Conservation (phyloP, 306 rosid genomes). For the Benincasa hispida region DNA sequence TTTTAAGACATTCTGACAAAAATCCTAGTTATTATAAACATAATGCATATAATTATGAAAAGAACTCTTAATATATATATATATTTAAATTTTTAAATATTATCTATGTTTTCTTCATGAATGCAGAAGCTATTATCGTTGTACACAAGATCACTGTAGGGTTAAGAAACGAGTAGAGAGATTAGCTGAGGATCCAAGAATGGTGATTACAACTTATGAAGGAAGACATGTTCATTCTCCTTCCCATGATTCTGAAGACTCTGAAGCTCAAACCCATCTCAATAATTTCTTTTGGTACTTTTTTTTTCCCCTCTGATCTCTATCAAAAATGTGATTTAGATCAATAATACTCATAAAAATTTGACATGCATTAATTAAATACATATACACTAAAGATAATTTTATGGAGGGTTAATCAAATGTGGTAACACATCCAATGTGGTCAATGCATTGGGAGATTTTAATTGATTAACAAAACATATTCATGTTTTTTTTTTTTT, state of each 20-base stretch:
- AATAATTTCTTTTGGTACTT: conserved; percentile 67
- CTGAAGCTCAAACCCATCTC: conserved; percentile 50
- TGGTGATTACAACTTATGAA: conserved; percentile 97
- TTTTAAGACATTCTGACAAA: too few relatives aligned
- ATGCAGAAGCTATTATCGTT: conserved; percentile 86
- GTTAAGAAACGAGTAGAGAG: conserved; percentile 94
- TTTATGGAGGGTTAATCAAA: too few relatives aligned
- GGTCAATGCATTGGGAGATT: not conserved
- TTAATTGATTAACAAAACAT: too few relatives aligned
- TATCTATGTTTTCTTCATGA: not conserved
- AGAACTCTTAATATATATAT: too few relatives aligned
- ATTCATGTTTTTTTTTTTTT: not conserved
- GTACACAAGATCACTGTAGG: conserved; percentile 83
- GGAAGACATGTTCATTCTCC: conserved; percentile 90
- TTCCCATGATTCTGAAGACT: conserved; percentile 60
- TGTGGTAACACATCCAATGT: not conserved
- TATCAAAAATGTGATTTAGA: not conserved
- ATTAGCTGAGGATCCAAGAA: conserved; percentile 87
- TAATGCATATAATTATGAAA: not conserved
- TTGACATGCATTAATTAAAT: not conserved
- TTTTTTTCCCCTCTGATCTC: not conserved
- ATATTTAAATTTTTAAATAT: too few relatives aligned
- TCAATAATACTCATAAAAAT: not conserved
- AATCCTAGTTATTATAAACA: not conserved
- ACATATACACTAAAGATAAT: not conserved